Conservation (phyloP, 2,329 filamentous ascomycete genomes). For the Plectosphaerella plurivora region DNA sequence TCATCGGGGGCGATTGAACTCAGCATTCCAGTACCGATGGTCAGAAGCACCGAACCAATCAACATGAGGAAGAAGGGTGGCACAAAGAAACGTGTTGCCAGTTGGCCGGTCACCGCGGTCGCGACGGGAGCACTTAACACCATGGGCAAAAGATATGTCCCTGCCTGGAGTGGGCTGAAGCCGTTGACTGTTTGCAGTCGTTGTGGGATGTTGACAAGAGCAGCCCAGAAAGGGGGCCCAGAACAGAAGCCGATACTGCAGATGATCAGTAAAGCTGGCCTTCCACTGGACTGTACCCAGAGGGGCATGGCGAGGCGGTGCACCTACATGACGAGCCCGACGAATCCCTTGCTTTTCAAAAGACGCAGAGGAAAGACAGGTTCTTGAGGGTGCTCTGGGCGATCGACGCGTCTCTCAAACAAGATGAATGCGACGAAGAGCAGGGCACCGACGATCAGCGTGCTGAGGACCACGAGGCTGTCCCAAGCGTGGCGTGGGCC, state of each 20-base stretch:
- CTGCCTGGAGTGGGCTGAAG: constrained; percentile 21
- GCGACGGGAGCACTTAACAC: constrained; percentile 25
- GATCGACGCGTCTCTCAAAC: constrained; percentile 22
- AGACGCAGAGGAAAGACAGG: constrained; percentile 30
- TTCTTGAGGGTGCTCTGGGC: constrained; percentile 14
- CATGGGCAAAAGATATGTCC: constrained; percentile 26
- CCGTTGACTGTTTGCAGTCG: constrained; percentile 27
- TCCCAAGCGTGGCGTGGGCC: constrained; percentile 37
- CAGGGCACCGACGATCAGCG: constrained; percentile 20
- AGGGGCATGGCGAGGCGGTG: constrained; percentile 3
- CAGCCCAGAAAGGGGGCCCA: constrained; percentile 27
- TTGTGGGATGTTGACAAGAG: constrained; percentile 30
- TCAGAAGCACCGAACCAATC: constrained; percentile 20
- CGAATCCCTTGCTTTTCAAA: constrained; percentile 22
- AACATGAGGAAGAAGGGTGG: constrained; percentile 25
- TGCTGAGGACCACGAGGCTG: constrained; percentile 29
- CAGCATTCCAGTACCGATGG: constrained; percentile 26
- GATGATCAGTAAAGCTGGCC: background rate
- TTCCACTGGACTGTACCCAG: background rate
- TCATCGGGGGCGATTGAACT: constrained; percentile 16
- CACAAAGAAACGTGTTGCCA: constrained; percentile 19
- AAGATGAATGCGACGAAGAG: constrained; percentile 19
- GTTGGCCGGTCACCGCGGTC: constrained; percentile 20
- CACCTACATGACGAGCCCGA: constrained; percentile 26
- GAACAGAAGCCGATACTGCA: constrained; percentile 22